Evolutionary conservation across 2,329 filamentous ascomycete genomes (phyloP).

Genomic region (Calcarisporium arbuscula): DNA sequence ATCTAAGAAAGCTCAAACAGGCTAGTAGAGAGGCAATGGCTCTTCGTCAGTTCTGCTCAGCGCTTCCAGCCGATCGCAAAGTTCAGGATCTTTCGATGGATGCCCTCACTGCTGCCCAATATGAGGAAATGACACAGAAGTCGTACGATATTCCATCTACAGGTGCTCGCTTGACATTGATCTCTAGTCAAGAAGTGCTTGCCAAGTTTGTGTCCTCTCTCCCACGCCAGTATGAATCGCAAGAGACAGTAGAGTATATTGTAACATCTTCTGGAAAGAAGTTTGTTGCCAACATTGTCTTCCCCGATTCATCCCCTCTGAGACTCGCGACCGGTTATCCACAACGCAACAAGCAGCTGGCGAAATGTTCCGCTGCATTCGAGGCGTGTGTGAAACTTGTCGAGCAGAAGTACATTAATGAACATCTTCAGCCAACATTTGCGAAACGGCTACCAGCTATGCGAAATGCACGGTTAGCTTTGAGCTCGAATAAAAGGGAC

Average conservation of each 20-base stretch:
- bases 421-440: conserved; percentile 67
- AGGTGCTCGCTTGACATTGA: conserved; percentile 73
- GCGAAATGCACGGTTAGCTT: conserved; percentile 79
- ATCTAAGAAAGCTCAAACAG: conserved; percentile 51
- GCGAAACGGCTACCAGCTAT: conserved; percentile 67
- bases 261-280: conserved; percentile 48
- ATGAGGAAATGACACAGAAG: conserved; percentile 30
- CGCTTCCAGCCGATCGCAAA: conserved; percentile 67
- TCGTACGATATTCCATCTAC: conserved; percentile 57
- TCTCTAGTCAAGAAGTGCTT: conserved; percentile 65
- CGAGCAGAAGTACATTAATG: conserved; percentile 61
- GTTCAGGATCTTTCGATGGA: conserved; percentile 18
- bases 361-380: conserved; percentile 86
- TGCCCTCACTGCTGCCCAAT: conserved; percentile 8
- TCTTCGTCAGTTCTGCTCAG: conserved; percentile 70
- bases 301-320: conserved; percentile 71
- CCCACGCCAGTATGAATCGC: conserved; percentile 20
- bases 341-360: conserved; percentile 64
- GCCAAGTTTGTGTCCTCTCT: conserved; percentile 68
- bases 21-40: conserved; percentile 53
- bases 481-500: conserved; percentile 70
- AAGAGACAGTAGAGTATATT: conserved; percentile 50
- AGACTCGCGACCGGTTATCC: conserved; percentile 57
- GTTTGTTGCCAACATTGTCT: conserved; percentile 70
- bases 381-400: conserved; percentile 68